These are phyloP conservation scores for Aspergillus flavus DNA, from an alignment of 2,329 filamentous ascomycete genomes.

Conservation along the genomic window DNA sequence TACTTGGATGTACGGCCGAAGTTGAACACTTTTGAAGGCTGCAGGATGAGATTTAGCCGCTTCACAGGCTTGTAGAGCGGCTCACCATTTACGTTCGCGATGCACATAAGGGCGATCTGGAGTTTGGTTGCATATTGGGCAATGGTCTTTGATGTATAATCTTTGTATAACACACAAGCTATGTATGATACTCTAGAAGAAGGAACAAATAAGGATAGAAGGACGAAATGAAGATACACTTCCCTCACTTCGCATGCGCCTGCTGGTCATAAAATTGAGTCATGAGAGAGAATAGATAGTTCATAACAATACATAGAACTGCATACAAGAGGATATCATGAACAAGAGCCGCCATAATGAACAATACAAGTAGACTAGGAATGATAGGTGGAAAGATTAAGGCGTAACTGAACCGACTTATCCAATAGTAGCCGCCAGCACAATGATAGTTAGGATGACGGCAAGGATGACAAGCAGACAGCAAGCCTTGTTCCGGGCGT, in stretches of 20 bases:
- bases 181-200: slow-evolving; percentile 38
- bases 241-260: slow-evolving; percentile 31
- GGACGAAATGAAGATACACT: slow-evolving; percentile 23
- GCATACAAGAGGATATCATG: slow-evolving; percentile 39
- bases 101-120: slow-evolving; percentile 30
- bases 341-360: slow-evolving; percentile 17
- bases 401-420: slow-evolving; percentile 43
- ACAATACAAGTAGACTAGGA: slow-evolving; percentile 9
- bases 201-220: slow-evolving; percentile 15
- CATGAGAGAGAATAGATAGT: slow-evolving; percentile 9
- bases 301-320: slow-evolving; percentile 27
- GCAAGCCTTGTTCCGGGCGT: slow-evolving; percentile 90
- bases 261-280: slow-evolving; percentile 12
- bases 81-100: background rate
- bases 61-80: slow-evolving; percentile 48
- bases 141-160: slow-evolving; percentile 32
- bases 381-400: background rate
- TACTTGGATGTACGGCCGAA: slow-evolving; percentile 68
- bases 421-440: slow-evolving; percentile 81
- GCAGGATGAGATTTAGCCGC: slow-evolving; percentile 57
- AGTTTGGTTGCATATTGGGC: slow-evolving; percentile 26
- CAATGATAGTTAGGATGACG: slow-evolving; percentile 84
- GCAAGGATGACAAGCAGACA: slow-evolving; percentile 86
- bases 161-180: slow-evolving; percentile 35
- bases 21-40: slow-evolving; percentile 64